Evolutionary conservation across 129 eudicot species (phyloP), one percentile per base, ranked within the genome.

Genomic region (Flaveria bidentis): DNA sequence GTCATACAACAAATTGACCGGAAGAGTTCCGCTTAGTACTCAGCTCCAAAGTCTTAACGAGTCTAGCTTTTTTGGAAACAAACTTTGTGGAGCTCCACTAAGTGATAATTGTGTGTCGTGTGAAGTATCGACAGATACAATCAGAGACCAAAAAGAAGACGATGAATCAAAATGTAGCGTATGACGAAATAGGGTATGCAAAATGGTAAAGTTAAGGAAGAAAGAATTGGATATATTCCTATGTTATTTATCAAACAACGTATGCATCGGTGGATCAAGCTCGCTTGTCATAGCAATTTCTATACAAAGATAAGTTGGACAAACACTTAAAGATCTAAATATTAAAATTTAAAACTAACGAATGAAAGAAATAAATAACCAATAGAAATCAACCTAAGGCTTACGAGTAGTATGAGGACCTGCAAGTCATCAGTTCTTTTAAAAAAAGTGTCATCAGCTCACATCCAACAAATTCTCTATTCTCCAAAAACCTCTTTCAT

Each of bases 351-450:
- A 44, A 44, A 15, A 16, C 0, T 63, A 16, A 11, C 26, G 41
- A 12, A 69, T 10, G 3, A 22, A 55, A 28, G 0, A 14, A 18
- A 66, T 65, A 76, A 14, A 52, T 3, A 69, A 44, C 20, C 6
- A 26, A 30, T 16, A 66, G 25, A 2, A 17, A 45, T 56, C 78
- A 64, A 82, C 75, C 79, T 58, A 77, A 82, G 78, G 16, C 71
- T 28, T 78, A 81, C 85, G 85, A n/a, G 91, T 92, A 18, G 82
- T 79, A 52, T 90, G 92, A 42, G 87, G 96, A 26, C 2, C 1
- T 26, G 28, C 80, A 84, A 86, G 2, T 90, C 92, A 1, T 87
- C 87, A 87, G 66, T 83, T 92, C 47, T 87, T 90, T 17, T 15
- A 69, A 51, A 87, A 83, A 75, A 85, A 68, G n/a, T 90, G 87